phyloP scores from a whole-genome alignment of 345 rosid species.

The Draba incana region DNA sequence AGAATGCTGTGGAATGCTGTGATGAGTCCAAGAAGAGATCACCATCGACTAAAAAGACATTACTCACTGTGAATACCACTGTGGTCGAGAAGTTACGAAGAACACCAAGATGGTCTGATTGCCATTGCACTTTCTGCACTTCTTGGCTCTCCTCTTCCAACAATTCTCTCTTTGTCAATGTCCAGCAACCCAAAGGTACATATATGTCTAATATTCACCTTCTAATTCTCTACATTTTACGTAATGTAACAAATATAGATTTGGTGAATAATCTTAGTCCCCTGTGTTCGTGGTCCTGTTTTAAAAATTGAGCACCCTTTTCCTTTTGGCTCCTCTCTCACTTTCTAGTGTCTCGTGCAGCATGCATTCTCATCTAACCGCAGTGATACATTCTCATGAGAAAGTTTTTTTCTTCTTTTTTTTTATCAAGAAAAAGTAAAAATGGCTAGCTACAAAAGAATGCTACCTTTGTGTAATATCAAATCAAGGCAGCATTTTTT shows the following conservation, averaged over 20 bases:
- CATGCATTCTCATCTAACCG: slow-evolving; percentile 38
- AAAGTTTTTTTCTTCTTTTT: background rate
- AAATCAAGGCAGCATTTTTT: slow-evolving; percentile 6
- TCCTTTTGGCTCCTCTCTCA: slow-evolving; percentile 21
- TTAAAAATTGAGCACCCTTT: slow-evolving; percentile 1
- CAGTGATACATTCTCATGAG: slow-evolving; percentile 13
- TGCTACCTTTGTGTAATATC: background rate
- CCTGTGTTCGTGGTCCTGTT: slow-evolving; percentile 15
- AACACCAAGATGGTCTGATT: slow-evolving; percentile 91
- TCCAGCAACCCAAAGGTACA: slow-evolving; percentile 63
- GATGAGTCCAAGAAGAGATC: slow-evolving; percentile 41
- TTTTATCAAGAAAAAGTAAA: background rate
- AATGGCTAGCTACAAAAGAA: slow-evolving; percentile 8
- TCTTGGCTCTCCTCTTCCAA: slow-evolving; percentile 67
- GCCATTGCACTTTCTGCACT: slow-evolving; percentile 78
- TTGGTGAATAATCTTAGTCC: slow-evolving; percentile 12
- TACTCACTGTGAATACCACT: slow-evolving; percentile 59
- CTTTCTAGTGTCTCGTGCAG: slow-evolving; percentile 29
- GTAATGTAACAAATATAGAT: slow-evolving; percentile 1
- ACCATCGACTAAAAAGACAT: slow-evolving; percentile 44
- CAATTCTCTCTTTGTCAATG: slow-evolving; percentile 73
- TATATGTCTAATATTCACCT: background rate
- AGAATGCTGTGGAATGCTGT: slow-evolving; percentile 42
- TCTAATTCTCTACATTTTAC: slow-evolving; percentile 20
- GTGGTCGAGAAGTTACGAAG: slow-evolving; percentile 64